Evolutionary conservation across 31 red algal genomes (phyloP).

Genomic region (Endocladia muricata): DNA sequence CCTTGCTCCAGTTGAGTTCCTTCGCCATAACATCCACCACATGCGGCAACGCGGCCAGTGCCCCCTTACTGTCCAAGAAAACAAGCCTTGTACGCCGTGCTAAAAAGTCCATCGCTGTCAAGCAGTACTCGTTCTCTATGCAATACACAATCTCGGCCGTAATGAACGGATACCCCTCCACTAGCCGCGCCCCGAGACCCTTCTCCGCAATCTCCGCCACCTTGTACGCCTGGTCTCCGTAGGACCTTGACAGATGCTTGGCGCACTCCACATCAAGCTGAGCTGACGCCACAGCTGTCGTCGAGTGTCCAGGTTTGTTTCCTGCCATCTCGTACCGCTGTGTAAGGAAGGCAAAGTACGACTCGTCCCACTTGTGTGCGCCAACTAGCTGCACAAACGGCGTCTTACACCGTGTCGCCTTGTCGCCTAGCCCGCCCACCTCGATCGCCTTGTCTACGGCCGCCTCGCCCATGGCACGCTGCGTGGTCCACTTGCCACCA

Average conservation of each 20-base stretch:
- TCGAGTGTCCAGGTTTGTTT: constrained; percentile 30
- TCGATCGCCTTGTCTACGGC: constrained; percentile 82
- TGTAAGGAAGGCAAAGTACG: constrained; percentile 87
- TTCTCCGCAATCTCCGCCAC: constrained; percentile 81
- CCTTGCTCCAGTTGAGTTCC: constrained; percentile 68
- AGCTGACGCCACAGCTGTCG: constrained; percentile 35
- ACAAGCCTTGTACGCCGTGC: constrained; percentile 71
- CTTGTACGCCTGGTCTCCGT: constrained; percentile 95
- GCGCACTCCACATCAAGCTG: constrained; percentile 82
- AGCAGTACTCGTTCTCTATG: constrained; percentile 76
- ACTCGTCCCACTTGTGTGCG: constrained; percentile 84
- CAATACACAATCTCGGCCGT: constrained; percentile 91
- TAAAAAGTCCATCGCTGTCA: constrained; percentile 90
- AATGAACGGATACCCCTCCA: constrained; percentile 73
- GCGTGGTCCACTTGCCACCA: constrained; percentile 94
- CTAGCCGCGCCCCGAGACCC: constrained; percentile 68
- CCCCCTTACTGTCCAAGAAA: constrained; percentile 82
- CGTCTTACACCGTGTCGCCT: constrained; percentile 76
- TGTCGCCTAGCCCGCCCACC: constrained; percentile 45
- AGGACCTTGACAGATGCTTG: constrained; percentile 77
- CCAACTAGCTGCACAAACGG: constrained; percentile 82
- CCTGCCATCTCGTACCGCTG: constrained; percentile 70
- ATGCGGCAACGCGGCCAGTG: constrained; percentile 59
- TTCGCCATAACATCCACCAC: constrained; percentile 78
- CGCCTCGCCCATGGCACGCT: constrained; percentile 87